Percentiles rank a stretch among this genome's conserved stretches.
Conservation (phyloP, 768 basidiomycete genomes). For the Amanita inopinata region DNA sequence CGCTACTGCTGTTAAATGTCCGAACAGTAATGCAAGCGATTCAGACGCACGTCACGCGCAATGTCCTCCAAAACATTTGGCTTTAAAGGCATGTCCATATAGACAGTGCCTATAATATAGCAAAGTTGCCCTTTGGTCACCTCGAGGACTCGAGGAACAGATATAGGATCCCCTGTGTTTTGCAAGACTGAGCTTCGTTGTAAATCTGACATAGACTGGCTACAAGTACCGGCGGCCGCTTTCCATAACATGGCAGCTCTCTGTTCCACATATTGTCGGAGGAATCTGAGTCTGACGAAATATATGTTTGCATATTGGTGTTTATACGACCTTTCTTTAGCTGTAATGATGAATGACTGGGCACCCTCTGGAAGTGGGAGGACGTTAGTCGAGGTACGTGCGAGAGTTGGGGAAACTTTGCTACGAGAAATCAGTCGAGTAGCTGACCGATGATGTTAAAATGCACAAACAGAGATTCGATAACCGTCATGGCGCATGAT, state of each 20-base stretch:
- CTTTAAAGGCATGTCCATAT: slow-evolving; percentile 98
- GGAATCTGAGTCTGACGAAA: slow-evolving; percentile 33
- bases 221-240: slow-evolving; percentile 23
- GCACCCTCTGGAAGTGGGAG: slow-evolving; percentile 24
- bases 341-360: slow-evolving; percentile 37
- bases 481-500: neutral
- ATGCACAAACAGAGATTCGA: slow-evolving; percentile 4
- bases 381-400: slow-evolving; percentile 29
- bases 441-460: neutral
- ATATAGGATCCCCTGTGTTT: slow-evolving; percentile 48
- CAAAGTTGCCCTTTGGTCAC: slow-evolving; percentile 78
- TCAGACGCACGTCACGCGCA: slow-evolving; percentile 70
- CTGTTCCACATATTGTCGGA: slow-evolving; percentile 33
- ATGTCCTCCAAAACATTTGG: slow-evolving; percentile 97
- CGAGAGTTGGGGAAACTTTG: slow-evolving; percentile 7
- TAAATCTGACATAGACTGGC: slow-evolving; percentile 8
- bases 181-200: neutral
- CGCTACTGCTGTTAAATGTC: slow-evolving; percentile 39
- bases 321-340: slow-evolving; percentile 37
- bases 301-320: slow-evolving; percentile 53
- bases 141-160: slow-evolving; percentile 79
- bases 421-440: neutral
- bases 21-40: neutral
- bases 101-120: slow-evolving; percentile 90
- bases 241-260: slow-evolving; percentile 32